phyloP scores from a whole-genome alignment of 805 yeast genomes.

The Teunomyces barrocoloradensis region DNA sequence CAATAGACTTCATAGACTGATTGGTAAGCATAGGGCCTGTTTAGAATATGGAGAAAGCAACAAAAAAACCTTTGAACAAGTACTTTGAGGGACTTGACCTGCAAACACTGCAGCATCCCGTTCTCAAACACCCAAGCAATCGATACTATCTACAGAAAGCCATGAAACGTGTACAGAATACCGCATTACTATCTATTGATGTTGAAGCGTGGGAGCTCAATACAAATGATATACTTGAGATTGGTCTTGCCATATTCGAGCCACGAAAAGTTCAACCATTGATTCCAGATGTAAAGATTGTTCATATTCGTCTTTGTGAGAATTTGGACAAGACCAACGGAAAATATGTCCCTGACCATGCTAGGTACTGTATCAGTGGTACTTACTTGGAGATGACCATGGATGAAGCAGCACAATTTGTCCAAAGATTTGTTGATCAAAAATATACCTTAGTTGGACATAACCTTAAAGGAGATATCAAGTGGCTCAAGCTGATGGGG shows the following conservation, averaged over 20 bases:
- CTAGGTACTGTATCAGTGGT: conserved; percentile 50
- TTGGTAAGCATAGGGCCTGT: no score
- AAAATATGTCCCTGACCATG: conserved; percentile 52
- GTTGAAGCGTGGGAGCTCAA: conserved; percentile 56
- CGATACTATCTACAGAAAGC: no score
- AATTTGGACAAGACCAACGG: conserved; percentile 45
- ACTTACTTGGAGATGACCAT: conserved; percentile 42
- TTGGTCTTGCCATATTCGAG: conserved; percentile 47
- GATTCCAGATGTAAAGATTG: conserved; percentile 26
- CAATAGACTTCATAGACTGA: no score
- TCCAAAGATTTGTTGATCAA: conserved; percentile 37
- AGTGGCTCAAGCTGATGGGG: conserved; percentile 48
- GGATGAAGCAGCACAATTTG: conserved; percentile 32
- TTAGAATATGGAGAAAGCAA: no score
- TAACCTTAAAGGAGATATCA: conserved; percentile 52
- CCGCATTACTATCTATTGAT: conserved; percentile 48
- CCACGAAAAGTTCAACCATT: no score
- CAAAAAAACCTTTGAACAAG: no score
- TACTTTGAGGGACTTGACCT: no score
- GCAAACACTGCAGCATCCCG: no score
- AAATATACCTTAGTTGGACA: conserved; percentile 59
- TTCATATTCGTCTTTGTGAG: conserved; percentile 47
- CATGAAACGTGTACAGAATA: conserved; percentile 2
- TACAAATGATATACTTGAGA: conserved; percentile 46
- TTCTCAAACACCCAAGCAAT: no score